phyloP scores from a whole-genome alignment of 2,329 filamentous ascomycete genomes.

The Fusarium tanahbumbuense region DNA sequence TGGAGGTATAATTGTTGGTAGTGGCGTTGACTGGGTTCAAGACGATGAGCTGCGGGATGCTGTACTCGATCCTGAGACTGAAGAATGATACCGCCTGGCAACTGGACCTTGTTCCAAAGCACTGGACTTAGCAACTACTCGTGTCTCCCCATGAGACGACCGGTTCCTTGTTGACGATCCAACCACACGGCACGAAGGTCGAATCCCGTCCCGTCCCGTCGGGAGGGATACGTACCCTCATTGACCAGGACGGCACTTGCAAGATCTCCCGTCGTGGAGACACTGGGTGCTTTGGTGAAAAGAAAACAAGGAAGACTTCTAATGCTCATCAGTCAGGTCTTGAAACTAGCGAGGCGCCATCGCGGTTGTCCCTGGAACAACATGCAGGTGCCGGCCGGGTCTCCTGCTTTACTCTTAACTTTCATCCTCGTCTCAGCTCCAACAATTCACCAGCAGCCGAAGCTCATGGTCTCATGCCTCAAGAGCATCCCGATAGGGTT shows the following conservation, averaged over 20 bases:
- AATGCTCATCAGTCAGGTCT: slow-evolving; percentile 15
- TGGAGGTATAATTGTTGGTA: slow-evolving; percentile 83
- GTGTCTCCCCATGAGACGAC: neutral
- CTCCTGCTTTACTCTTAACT: slow-evolving; percentile 24
- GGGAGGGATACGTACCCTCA: slow-evolving; percentile 32
- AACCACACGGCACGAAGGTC: neutral
- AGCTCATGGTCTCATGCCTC: slow-evolving; percentile 23
- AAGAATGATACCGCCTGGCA: slow-evolving; percentile 46
- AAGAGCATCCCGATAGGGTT: slow-evolving; percentile 40
- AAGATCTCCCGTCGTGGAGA: slow-evolving; percentile 24
- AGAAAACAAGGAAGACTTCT: neutral
- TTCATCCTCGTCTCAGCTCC: slow-evolving; percentile 11
- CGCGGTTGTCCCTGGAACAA: slow-evolving; percentile 28
- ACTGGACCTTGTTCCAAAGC: neutral
- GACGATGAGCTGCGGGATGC: slow-evolving; percentile 75
- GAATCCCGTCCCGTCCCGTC: slow-evolving; percentile 22
- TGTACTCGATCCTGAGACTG: slow-evolving; percentile 74
- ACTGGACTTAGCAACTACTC: neutral
- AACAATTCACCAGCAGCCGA: slow-evolving; percentile 20
- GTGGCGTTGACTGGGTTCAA: slow-evolving; percentile 83
- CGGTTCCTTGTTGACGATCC: neutral
- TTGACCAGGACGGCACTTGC: neutral
- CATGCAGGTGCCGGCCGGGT: slow-evolving; percentile 39
- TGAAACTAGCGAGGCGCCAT: slow-evolving; percentile 33
- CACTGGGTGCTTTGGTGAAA: neutral